Percentiles rank a stretch among this genome's conserved stretches.
Evolutionary conservation across 345 rosid species (phyloP).

Genomic region (Hibiscus tridactylites): DNA sequence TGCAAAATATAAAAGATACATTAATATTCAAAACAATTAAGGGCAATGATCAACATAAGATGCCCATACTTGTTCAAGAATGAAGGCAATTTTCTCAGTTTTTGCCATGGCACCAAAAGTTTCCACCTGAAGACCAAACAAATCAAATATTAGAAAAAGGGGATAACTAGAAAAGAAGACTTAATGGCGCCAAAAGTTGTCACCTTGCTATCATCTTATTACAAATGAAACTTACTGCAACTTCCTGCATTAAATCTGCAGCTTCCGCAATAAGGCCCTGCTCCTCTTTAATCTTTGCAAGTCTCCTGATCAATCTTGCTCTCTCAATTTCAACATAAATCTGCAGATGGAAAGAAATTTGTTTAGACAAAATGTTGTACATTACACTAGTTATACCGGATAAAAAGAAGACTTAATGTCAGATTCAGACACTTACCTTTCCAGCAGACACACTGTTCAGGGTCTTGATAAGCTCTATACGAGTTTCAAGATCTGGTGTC

Average conservation of each 20-base stretch:
- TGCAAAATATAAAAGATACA: neutral
- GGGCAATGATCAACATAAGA: neutral
- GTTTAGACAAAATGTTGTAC: neutral
- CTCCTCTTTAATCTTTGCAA: constrained; percentile 88
- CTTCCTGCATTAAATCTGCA: constrained; percentile 97
- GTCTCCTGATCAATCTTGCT: constrained; percentile 78
- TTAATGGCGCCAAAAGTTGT: no score
- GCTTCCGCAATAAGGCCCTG: constrained; percentile 90
- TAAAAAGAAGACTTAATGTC: neutral
- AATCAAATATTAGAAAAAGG: constrained; percentile 11
- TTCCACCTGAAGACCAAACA: constrained; percentile 55
- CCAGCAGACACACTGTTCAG: constrained; percentile 81
- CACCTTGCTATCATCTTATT: neutral
- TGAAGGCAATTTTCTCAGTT: constrained; percentile 92
- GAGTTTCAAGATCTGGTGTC: constrained; percentile 89
- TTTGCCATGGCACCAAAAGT: constrained; percentile 99
- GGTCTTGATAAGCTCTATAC: constrained; percentile 79
- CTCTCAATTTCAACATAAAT: constrained; percentile 95
- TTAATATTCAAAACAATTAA: neutral
- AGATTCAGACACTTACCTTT: constrained; percentile 40
- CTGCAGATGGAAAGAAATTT: constrained; percentile 23
- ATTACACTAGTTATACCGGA: neutral
- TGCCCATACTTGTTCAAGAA: constrained; percentile 74
- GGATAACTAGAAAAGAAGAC: neutral
- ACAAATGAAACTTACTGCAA: constrained; percentile 55